Evolutionary conservation across 2,329 filamentous ascomycete species (phyloP).

Genomic region (Polytolypa hystricis): DNA sequence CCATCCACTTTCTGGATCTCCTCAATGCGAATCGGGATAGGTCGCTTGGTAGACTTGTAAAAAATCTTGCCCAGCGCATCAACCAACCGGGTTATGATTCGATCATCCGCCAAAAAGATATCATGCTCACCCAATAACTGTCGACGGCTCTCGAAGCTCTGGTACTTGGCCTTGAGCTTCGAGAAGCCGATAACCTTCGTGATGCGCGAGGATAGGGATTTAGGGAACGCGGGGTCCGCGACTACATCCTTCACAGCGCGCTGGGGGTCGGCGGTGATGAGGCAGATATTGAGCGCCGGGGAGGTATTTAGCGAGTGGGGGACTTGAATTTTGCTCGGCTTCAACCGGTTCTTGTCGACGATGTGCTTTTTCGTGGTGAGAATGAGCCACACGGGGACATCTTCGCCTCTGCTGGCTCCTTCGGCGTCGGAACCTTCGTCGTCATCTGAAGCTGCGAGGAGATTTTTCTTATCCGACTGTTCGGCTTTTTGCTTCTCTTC

Average conservation of each 20-base stretch:
- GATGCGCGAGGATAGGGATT: slow-evolving; percentile 54
- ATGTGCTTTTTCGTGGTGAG: slow-evolving; percentile 57
- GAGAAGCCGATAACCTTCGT: slow-evolving; percentile 67
- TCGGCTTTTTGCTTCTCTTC: slow-evolving; percentile 38
- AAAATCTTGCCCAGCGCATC: slow-evolving; percentile 80
- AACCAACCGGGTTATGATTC: slow-evolving; percentile 63
- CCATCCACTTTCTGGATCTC: slow-evolving; percentile 50
- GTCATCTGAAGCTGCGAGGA: slow-evolving; percentile 39
- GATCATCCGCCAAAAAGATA: slow-evolving; percentile 84
- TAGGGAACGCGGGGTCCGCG: slow-evolving; percentile 59
- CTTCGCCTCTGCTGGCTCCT: slow-evolving; percentile 32
- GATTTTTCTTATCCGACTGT: slow-evolving; percentile 41
- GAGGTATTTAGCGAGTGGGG: slow-evolving; percentile 65
- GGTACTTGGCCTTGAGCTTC: slow-evolving; percentile 83
- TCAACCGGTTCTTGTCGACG: slow-evolving; percentile 63
- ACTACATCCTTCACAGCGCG: slow-evolving; percentile 84
- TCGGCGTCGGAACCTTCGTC: slow-evolving; percentile 37
- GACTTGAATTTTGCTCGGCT: slow-evolving; percentile 70
- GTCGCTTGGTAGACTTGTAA: slow-evolving; percentile 79
- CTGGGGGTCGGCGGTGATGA: slow-evolving; percentile 76
- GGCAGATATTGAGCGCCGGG: slow-evolving; percentile 59
- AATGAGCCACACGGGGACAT: slow-evolving; percentile 49
- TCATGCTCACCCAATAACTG: slow-evolving; percentile 81
- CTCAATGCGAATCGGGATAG: slow-evolving; percentile 68
- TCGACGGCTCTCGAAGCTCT: slow-evolving; percentile 75